Percentiles rank a stretch among this genome's conserved stretches.
phyloP scores from a whole-genome alignment of 345 rosid genomes.

The Hibiscus tridactylites region DNA sequence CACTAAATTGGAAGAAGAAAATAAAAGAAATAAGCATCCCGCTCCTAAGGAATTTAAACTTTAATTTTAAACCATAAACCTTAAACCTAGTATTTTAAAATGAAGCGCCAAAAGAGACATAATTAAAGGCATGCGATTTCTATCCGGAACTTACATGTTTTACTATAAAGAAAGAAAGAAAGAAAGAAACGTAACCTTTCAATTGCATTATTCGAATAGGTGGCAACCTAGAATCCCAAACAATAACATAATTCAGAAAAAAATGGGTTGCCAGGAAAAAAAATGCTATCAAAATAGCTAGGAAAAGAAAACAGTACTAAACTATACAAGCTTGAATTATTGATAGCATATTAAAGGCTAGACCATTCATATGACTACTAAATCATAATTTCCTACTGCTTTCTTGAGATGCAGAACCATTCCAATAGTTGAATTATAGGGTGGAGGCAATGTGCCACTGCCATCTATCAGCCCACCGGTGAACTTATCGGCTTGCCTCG shows the following conservation, averaged over 20 bases:
- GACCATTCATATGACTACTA: not conserved
- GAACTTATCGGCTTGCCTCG: constrained; percentile 60
- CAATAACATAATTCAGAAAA: constrained; percentile 3
- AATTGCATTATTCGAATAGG: not conserved
- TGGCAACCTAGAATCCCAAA: constrained; percentile 1
- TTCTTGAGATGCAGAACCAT: not conserved
- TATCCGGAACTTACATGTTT: no score
- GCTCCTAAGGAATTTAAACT: no score
- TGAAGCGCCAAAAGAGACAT: no score
- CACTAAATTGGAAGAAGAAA: no score
- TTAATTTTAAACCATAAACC: no score
- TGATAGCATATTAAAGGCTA: not conserved
- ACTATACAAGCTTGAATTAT: constrained; percentile 5
- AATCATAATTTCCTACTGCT: not conserved
- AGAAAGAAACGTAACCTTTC: not conserved
- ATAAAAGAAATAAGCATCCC: no score
- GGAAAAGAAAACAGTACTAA: not conserved
- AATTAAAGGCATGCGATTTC: no score
- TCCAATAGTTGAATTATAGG: not conserved
- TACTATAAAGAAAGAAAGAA: no score
- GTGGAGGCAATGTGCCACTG: not conserved
- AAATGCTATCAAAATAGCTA: not conserved
- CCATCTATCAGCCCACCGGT: not conserved
- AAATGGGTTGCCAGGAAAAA: not conserved
- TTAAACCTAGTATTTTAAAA: no score